These are phyloP conservation scores for Vitis rupestris DNA, from an alignment of 164 flowering plant genomes.

Conservation along the genomic window DNA sequence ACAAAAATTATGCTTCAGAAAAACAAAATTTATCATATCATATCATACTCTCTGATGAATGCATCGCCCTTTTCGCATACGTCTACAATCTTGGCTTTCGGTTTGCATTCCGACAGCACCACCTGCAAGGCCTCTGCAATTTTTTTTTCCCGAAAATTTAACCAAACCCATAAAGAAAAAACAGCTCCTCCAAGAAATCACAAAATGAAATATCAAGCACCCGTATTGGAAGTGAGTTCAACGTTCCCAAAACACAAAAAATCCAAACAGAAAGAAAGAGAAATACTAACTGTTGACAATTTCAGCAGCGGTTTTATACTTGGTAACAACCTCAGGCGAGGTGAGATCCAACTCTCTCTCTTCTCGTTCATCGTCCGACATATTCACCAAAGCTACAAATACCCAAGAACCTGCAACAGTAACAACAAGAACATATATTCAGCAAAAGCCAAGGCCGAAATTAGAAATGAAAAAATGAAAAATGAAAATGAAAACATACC, in stretches of 20 bases:
- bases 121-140: slow-evolving; percentile 85
- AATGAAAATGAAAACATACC: too few species aligned
- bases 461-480: too few species aligned
- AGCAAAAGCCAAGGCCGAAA: too few species aligned
- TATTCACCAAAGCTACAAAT: slow-evolving; percentile 4
- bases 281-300: slow-evolving; percentile 61
- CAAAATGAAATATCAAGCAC: too few species aligned
- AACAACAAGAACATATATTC: too few species aligned
- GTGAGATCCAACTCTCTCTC: slow-evolving; percentile 95
- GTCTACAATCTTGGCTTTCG: slow-evolving; percentile 81
- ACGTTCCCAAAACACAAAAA: too few species aligned
- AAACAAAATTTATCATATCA: not conserved
- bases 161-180: too few species aligned
- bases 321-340: slow-evolving; percentile 86
- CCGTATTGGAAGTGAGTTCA: too few species aligned
- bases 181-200: too few species aligned
- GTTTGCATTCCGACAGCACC: slow-evolving; percentile 77
- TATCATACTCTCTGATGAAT: slow-evolving; percentile 72
- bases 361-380: slow-evolving; percentile 90
- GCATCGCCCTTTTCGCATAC: slow-evolving; percentile 88
- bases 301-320: slow-evolving; percentile 90
- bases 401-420: too few species aligned
- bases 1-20: not conserved
- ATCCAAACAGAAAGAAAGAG: not conserved
- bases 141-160: too few species aligned